phyloP scores from a whole-genome alignment of 2,329 filamentous ascomycete genomes.

The Lithohypha guttulata region DNA sequence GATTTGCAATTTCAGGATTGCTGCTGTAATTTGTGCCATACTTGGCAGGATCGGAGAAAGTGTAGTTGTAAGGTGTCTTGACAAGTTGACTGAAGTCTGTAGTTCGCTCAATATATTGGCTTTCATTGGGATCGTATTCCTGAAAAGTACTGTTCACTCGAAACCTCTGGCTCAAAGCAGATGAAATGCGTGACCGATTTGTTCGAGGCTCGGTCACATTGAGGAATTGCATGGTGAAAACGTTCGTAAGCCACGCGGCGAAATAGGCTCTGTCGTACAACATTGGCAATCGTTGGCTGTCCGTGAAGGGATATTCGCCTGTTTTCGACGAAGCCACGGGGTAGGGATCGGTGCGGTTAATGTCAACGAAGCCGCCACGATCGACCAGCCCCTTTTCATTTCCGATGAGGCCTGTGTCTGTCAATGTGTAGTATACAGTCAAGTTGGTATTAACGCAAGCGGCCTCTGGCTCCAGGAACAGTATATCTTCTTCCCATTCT shows the following conservation, averaged over 20 bases:
- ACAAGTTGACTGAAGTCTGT: neutral
- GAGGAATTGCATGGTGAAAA: slow-evolving; percentile 9
- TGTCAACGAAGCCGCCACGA: slow-evolving; percentile 33
- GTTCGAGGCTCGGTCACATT: slow-evolving; percentile 29
- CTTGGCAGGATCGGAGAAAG: neutral
- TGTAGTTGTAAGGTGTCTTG: neutral
- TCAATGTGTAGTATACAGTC: neutral
- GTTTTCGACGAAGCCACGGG: slow-evolving; percentile 17
- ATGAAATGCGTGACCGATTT: slow-evolving; percentile 6
- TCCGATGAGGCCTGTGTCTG: neutral
- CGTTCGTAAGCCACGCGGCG: slow-evolving; percentile 36
- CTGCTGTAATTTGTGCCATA: slow-evolving; percentile 2
- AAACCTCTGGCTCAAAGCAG: neutral
- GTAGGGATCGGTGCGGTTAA: slow-evolving; percentile 28
- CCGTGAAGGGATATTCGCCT: neutral
- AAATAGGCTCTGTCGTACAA: slow-evolving; percentile 34
- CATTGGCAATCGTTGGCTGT: slow-evolving; percentile 30
- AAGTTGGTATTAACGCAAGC: slow-evolving; percentile 6
- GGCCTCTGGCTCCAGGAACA: slow-evolving; percentile 5
- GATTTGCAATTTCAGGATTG: slow-evolving; percentile 4
- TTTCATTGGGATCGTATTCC: neutral
- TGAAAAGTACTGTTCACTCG: slow-evolving; percentile 1
- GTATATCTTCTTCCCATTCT: slow-evolving; percentile 6
- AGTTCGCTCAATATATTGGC: no score
- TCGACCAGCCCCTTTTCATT: slow-evolving; percentile 29